These are phyloP conservation scores for Mycena belliarum DNA, from an alignment of 768 basidiomycete species.

Conservation along the genomic window DNA sequence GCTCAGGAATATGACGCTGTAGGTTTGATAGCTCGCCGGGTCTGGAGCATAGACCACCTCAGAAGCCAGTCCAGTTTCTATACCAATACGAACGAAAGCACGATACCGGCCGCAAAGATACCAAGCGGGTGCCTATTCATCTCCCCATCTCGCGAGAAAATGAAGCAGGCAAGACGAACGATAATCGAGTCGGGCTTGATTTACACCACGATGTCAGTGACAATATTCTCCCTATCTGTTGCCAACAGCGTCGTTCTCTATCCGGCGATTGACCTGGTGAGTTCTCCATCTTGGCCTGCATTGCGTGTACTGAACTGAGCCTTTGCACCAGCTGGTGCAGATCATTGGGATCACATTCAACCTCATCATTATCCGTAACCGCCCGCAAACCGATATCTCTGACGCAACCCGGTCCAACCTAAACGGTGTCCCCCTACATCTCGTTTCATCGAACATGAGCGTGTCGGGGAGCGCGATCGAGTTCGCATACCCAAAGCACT, in stretches of 20 bases:
- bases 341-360: constrained; percentile 20
- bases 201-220: constrained; percentile 3
- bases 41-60: not conserved
- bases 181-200: constrained; percentile 18
- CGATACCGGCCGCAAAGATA: not conserved
- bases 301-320: not conserved
- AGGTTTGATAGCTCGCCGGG: constrained; percentile 11
- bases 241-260: constrained; percentile 4
- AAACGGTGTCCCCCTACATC: constrained; percentile 7
- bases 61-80: not conserved
- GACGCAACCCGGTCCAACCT: not conserved
- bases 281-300: not conserved
- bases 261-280: constrained; percentile 4
- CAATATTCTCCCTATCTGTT: constrained; percentile 13
- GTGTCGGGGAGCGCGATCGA: constrained; percentile 17
- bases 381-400: not conserved
- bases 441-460: constrained; percentile 4
- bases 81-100: not conserved
- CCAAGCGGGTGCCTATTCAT: not conserved
- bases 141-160: not conserved
- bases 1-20: not conserved
- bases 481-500: constrained; percentile 18
- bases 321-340: constrained; percentile 11
- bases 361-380: constrained; percentile 12
- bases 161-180: not conserved